phyloP scores from a whole-genome alignment of 495 filamentous ascomycete genomes.

The Cryomyces antarcticus region DNA sequence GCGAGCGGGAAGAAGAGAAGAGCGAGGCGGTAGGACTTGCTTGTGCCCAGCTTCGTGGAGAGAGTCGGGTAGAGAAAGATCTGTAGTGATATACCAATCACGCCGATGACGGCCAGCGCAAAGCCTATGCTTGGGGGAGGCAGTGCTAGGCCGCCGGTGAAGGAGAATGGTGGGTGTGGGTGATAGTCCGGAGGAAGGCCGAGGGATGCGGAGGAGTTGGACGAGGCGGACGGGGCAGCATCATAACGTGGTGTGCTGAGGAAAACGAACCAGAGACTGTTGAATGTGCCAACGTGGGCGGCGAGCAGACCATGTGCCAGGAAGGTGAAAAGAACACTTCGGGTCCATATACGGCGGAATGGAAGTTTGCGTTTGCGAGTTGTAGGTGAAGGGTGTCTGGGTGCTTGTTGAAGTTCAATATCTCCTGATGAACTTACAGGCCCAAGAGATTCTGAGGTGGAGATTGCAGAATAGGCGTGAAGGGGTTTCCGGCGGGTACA shows the following conservation, averaged over 20 bases:
- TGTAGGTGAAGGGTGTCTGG: not conserved
- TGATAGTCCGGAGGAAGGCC: slow-evolving; percentile 31
- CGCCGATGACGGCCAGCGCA: slow-evolving; percentile 46
- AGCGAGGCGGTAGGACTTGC: slow-evolving; percentile 35
- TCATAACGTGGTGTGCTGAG: slow-evolving; percentile 39
- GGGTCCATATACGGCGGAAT: slow-evolving; percentile 43
- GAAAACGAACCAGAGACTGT: slow-evolving; percentile 52
- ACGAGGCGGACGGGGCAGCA: slow-evolving; percentile 21
- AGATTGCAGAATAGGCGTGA: slow-evolving; percentile 5
- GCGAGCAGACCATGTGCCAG: slow-evolving; percentile 44
- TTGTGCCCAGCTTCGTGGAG: slow-evolving; percentile 37
- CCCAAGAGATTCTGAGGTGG: slow-evolving; percentile 1
- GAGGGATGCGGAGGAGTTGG: slow-evolving; percentile 1
- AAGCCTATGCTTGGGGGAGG: slow-evolving; percentile 46
- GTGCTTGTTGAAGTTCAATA: not conserved
- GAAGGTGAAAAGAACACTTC: slow-evolving; percentile 39
- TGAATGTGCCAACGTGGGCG: slow-evolving; percentile 59
- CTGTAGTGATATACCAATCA: slow-evolving; percentile 48
- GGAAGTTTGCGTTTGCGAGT: slow-evolving; percentile 26
- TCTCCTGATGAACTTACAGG: not conserved
- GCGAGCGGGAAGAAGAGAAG: slow-evolving; percentile 43
- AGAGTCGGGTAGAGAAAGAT: slow-evolving; percentile 48
- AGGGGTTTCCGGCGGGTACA: slow-evolving; percentile 4
- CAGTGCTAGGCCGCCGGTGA: slow-evolving; percentile 53
- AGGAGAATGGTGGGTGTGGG: slow-evolving; percentile 33